Evolutionary conservation across 2,329 filamentous ascomycete genomes (phyloP).

Genomic region (Thielaviopsis ethacetica): DNA sequence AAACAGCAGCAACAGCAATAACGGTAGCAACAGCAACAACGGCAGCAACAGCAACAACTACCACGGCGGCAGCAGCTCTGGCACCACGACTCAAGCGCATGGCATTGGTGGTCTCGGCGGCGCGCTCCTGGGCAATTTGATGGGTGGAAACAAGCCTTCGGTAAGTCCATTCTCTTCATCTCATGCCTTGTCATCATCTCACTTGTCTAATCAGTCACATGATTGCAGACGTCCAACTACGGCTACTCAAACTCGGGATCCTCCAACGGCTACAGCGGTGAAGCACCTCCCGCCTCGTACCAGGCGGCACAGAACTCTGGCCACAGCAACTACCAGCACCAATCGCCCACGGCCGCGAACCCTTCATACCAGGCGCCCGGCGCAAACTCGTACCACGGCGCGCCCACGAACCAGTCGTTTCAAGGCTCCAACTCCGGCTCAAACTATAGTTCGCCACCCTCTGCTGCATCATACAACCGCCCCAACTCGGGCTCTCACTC

Average conservation of each 20-base stretch:
- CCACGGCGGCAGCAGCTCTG: constrained; percentile 28
- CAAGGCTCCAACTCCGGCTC: constrained; percentile 16
- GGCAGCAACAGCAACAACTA: constrained; percentile 25
- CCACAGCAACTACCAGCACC: constrained; percentile 16
- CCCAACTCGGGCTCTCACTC: constrained; percentile 10
- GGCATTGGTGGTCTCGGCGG: constrained; percentile 34
- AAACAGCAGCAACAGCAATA: constrained; percentile 17
- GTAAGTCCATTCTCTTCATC: constrained; percentile 17
- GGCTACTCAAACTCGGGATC: constrained; percentile 44
- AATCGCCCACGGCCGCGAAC: constrained; percentile 16
- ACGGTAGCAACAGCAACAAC: not conserved
- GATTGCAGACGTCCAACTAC: constrained; percentile 34
- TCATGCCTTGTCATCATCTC: not conserved
- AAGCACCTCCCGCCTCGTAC: constrained; percentile 46
- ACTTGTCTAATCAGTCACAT: constrained; percentile 14
- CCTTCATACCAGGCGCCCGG: constrained; percentile 2
- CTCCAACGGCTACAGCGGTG: constrained; percentile 40
- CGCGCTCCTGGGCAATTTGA: constrained; percentile 36
- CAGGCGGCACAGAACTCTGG: constrained; percentile 20
- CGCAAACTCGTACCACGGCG: constrained; percentile 4
- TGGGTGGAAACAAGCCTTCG: constrained; percentile 33
- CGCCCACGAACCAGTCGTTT: constrained; percentile 5
- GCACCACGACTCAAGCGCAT: constrained; percentile 18
- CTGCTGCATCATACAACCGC: constrained; percentile 9
- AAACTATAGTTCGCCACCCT: constrained; percentile 14